Evolutionary conservation across 2,329 filamentous ascomycete species (phyloP).

Genomic region (Fusarium sp.): DNA sequence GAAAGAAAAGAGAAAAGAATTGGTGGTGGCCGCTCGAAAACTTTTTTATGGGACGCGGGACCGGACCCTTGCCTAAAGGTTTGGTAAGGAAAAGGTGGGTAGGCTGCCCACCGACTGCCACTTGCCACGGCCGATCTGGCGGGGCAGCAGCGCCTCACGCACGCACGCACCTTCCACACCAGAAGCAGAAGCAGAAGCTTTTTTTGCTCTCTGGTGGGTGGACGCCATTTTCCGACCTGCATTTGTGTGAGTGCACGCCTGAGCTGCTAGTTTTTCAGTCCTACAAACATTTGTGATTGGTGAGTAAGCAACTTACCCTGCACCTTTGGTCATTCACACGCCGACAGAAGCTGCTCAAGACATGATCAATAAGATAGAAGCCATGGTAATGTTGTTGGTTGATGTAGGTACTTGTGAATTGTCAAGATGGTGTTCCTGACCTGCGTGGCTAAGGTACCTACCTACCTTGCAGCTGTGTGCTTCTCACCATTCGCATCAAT

Average conservation of each 20-base stretch:
- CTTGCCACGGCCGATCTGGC: conserved; percentile 27
- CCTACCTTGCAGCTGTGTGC: neutral
- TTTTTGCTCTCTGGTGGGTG: neutral
- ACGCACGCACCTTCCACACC: neutral
- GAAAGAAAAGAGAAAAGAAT: conserved; percentile 56
- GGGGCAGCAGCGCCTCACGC: conserved; percentile 16
- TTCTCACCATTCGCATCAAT: neutral
- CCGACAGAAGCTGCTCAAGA: neutral
- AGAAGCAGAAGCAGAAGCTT: neutral
- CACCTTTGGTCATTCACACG: neutral
- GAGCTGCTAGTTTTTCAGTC: neutral
- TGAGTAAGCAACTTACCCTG: neutral
- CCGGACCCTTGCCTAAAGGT: conserved; percentile 33
- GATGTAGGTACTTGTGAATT: neutral
- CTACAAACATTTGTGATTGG: neutral
- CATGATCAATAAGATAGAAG: neutral
- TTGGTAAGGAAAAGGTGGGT: neutral
- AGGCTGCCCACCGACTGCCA: neutral
- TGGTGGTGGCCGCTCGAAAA: conserved; percentile 47
- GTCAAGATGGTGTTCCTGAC: neutral
- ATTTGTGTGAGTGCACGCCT: neutral
- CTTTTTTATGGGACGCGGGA: conserved; percentile 52
- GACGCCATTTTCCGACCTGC: neutral
- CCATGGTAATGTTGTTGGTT: neutral
- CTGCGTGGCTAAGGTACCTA: neutral